These are phyloP conservation scores for Melampsora larici-populina DNA, from an alignment of 1,284 basidiomycete species.

Conservation along the genomic window DNA sequence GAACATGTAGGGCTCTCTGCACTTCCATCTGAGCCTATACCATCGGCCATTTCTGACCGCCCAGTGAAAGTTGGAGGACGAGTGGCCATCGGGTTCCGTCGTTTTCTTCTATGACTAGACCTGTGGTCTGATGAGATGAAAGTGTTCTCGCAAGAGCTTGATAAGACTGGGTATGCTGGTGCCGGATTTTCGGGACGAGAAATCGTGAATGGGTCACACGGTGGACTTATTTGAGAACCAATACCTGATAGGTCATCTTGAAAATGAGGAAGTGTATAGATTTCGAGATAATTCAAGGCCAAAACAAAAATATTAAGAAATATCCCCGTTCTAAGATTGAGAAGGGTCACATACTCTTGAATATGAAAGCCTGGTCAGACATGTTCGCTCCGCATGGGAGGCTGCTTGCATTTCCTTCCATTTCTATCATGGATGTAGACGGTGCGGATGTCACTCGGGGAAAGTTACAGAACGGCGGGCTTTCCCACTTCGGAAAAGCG, in stretches of 20 bases:
- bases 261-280: not conserved
- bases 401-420: too few species aligned
- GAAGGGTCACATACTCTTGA: too few species aligned
- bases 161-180: not conserved
- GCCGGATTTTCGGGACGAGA: not conserved
- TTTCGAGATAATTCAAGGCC: not conserved
- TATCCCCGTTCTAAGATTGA: too few species aligned
- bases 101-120: constrained; percentile 27
- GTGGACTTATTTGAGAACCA: not conserved
- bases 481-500: too few species aligned
- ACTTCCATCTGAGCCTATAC: not conserved
- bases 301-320: not conserved
- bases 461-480: too few species aligned
- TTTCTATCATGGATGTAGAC: too few species aligned
- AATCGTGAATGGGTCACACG: not conserved
- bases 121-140: too few species aligned
- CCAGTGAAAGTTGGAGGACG: constrained; percentile 27
- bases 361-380: too few species aligned
- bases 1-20: constrained; percentile 21
- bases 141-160: too few species aligned
- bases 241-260: not conserved
- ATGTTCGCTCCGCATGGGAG: too few species aligned
- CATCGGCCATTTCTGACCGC: constrained; percentile 7
- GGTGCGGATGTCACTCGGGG: too few species aligned
- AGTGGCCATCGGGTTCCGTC: constrained; percentile 39